These are phyloP conservation scores for Heterobasidion parviporum DNA, from an alignment of 1,284 basidiomycete species.

Conservation along the genomic window DNA sequence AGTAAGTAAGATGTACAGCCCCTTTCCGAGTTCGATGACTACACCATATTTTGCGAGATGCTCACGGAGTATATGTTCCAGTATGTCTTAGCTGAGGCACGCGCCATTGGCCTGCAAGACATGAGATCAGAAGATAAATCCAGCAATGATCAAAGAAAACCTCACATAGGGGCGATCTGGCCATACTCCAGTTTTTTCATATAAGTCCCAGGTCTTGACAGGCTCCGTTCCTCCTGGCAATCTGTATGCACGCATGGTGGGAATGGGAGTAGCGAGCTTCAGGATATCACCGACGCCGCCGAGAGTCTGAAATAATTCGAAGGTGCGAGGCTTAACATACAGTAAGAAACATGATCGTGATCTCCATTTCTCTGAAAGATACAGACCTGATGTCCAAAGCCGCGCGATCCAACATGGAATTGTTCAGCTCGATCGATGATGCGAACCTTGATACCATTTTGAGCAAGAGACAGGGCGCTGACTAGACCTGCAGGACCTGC, in stretches of 20 bases:
- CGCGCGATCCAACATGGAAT: conserved; percentile 18
- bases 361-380: neutral
- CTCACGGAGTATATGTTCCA: neutral
- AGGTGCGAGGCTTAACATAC: conserved; percentile 17
- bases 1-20: neutral
- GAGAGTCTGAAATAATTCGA: conserved; percentile 19
- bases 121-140: no score
- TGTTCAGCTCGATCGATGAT: conserved; percentile 22
- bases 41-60: neutral
- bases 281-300: conserved; percentile 15
- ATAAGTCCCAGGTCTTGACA: neutral
- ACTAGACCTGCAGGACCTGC: conserved; percentile 19
- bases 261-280: neutral
- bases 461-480: conserved; percentile 14
- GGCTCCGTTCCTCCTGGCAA: neutral
- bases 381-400: conserved; percentile 19
- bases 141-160: neutral
- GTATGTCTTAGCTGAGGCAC: neutral
- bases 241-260: neutral
- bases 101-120: neutral
- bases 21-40: neutral
- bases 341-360: neutral
- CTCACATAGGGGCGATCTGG: neutral
- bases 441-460: conserved; percentile 22
- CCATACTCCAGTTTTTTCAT: neutral